Evolutionary conservation across 257 asterid species (phyloP), one percentile per base, ranked within the genome.

Genomic region (Fraxinus americana): DNA sequence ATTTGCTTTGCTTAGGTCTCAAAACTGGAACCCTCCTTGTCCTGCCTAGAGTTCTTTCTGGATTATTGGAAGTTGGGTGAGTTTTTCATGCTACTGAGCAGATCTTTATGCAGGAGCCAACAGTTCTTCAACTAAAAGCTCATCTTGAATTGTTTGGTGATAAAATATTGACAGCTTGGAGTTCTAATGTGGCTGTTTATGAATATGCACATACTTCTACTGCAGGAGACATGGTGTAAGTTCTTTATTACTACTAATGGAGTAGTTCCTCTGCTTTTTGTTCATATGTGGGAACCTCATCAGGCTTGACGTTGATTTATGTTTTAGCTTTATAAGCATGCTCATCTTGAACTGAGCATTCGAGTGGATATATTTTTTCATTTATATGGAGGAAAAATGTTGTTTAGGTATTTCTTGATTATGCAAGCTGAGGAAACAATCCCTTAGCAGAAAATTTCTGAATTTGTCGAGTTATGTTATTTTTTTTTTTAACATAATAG

Each of bases 201-300:
- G 99, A 96, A 91, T 92, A 96, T 87, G 99, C 98, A 43, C 93
- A 90, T 89, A 97, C 99, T 84, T 96, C 99, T 61, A 91, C 98
- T 83, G 99, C 97, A 34, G 99, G 99, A 73, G 99, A 96, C 88
- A 87, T 95, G 21, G 89, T 97, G 98, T 93, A 84, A 87, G 96
- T 82, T 80, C 84, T 52, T 11, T 72, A 71, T 80, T 73, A 32
- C 70, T 66, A 50, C 75, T 73, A 75, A 43, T 78, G 74, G 82
- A 72, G 14, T 21, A 34, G 66, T 45, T 17, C 57, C 59, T 68
- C 57, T 29, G 8, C 54, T 70, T 43, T 43, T 13, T 45, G 54
- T 45, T 45, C 19, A 12, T 45, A 13, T 12, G 19, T 13, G 54
- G 52, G 54, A 45, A 45, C 19, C 13, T 45, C 54, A 13, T 45